phyloP scores from a whole-genome alignment of 176 grass and related monocot genomes.

The Urochloa ruziziensis region DNA sequence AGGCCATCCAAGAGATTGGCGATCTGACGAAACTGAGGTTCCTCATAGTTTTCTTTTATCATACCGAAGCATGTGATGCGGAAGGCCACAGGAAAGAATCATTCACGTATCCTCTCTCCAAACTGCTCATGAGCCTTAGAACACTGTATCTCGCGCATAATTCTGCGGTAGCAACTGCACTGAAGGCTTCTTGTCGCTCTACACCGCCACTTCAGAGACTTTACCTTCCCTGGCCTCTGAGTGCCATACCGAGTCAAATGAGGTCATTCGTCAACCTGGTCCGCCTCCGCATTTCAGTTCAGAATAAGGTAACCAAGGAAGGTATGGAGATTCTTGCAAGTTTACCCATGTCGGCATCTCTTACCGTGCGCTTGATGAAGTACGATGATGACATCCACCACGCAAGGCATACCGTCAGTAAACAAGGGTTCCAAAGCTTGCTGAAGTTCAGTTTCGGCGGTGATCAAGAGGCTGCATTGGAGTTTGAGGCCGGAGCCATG shows the following conservation, averaged over 20 bases:
- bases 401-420: neutral
- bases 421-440: neutral
- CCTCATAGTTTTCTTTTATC: neutral
- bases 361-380: neutral
- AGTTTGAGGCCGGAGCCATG: neutral
- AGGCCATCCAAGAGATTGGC: neutral
- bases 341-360: neutral
- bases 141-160: no score
- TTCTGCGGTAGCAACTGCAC: no score
- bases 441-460: neutral
- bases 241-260: neutral
- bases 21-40: neutral
- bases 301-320: neutral
- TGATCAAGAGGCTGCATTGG: neutral
- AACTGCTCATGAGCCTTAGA: no score
- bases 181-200: no score
- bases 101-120: no score
- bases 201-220: neutral
- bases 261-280: neutral
- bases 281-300: neutral
- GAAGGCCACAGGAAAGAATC: neutral
- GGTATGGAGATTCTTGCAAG: neutral
- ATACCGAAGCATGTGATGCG: neutral
- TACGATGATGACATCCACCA: no score
- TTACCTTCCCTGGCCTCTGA: no score